A percentile compares a stretch with the other conserved stretches of the same genome.
phyloP scores from a whole-genome alignment of 495 filamentous ascomycete species.

The Hypoxylon crocopeplum region DNA sequence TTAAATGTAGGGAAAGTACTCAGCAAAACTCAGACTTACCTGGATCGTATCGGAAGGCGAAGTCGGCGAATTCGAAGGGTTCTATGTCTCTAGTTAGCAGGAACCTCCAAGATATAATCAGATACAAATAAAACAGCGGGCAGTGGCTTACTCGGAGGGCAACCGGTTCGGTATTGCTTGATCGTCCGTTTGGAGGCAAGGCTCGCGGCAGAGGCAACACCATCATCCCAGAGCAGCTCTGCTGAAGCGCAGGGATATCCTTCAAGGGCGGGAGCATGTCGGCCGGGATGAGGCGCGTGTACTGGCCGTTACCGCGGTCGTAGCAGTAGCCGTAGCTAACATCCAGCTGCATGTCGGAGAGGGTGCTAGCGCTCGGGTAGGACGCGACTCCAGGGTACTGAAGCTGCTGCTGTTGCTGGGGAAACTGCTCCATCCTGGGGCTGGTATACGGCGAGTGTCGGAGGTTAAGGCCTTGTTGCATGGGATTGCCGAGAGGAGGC shows the following conservation, averaged over 20 bases:
- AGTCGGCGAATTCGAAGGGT: constrained; percentile 18
- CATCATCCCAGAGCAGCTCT: constrained; percentile 44
- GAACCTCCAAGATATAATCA: background rate
- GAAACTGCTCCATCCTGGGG: constrained; percentile 23
- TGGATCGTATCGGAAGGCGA: constrained; percentile 44
- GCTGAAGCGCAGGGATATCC: constrained; percentile 42
- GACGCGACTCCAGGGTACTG: constrained; percentile 2
- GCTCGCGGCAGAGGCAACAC: constrained; percentile 50
- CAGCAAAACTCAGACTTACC: constrained; percentile 32
- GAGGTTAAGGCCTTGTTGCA: background rate
- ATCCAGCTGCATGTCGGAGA: constrained; percentile 25
- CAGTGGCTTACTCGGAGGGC: constrained; percentile 33
- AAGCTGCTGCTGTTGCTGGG: constrained; percentile 11
- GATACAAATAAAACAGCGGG: background rate
- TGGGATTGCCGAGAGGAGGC: background rate
- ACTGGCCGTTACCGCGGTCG: constrained; percentile 61
- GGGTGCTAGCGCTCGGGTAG: constrained; percentile 1
- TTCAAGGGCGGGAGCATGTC: constrained; percentile 64
- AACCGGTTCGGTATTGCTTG: constrained; percentile 41
- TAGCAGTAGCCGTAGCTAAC: constrained; percentile 57
- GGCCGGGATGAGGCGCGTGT: constrained; percentile 68
- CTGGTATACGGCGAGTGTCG: constrained; percentile 3
- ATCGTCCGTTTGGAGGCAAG: constrained; percentile 43
- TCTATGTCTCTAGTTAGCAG: constrained; percentile 7
- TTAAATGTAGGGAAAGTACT: constrained; percentile 8